phyloP scores from a whole-genome alignment of 148 eudicot genomes.

The Heliosperma pusillum region DNA sequence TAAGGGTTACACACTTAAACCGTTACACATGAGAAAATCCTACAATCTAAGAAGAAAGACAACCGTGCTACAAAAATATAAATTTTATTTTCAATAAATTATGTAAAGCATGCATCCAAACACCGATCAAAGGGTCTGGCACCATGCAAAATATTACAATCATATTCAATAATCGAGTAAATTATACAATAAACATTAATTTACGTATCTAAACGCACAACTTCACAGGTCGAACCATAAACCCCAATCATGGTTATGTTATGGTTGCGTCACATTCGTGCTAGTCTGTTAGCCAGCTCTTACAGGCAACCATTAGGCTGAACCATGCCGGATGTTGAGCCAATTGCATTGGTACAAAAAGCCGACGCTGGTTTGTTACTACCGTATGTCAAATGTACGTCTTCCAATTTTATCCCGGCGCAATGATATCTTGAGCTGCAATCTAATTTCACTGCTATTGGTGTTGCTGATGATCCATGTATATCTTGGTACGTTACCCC shows the following conservation, averaged over 20 bases:
- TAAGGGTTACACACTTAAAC: too few relatives aligned
- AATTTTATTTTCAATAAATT: background rate
- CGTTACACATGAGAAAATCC: too few relatives aligned
- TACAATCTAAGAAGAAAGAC: too few relatives aligned
- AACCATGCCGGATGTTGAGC: slow-evolving; percentile 18
- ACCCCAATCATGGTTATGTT: too few relatives aligned
- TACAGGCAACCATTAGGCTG: slow-evolving; percentile 39
- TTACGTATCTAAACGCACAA: too few relatives aligned
- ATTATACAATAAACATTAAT: too few relatives aligned
- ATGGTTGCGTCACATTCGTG: too few relatives aligned
- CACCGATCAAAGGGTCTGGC: slow-evolving; percentile 27
- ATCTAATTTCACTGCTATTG: slow-evolving; percentile 20
- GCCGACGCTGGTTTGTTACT: slow-evolving; percentile 13
- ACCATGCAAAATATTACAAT: slow-evolving; percentile 21
- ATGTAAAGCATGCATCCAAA: slow-evolving; percentile 25
- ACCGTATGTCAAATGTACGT: slow-evolving; percentile 16
- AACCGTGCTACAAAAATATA: too few relatives aligned
- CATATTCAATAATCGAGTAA: background rate
- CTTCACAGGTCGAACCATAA: background rate
- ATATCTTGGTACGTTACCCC: slow-evolving; percentile 40
- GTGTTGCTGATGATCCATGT: slow-evolving; percentile 40
- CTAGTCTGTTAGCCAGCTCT: background rate
- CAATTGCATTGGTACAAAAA: slow-evolving; percentile 15
- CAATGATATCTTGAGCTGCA: slow-evolving; percentile 29
- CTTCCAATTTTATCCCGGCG: slow-evolving; percentile 13